A percentile compares a stretch with the other conserved stretches of the same genome.
phyloP scores from a whole-genome alignment of 495 filamentous ascomycete species.

The Geopyxis carbonaria region DNA sequence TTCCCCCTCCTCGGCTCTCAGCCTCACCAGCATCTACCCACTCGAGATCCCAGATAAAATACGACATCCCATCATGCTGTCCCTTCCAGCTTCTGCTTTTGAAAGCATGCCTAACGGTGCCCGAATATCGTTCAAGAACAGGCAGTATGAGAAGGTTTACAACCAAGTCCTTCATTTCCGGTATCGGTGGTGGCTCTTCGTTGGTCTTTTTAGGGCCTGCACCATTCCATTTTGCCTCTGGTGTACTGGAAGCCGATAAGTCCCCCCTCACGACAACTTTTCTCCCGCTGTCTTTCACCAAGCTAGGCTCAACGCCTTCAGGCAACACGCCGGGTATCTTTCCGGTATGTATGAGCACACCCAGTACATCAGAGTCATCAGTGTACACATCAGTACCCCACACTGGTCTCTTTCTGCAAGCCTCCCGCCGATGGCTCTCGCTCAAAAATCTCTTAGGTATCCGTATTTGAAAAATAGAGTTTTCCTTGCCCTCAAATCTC shows the following conservation, averaged over 20 bases:
- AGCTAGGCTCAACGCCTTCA: conserved; percentile 46
- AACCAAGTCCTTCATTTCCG: conserved; percentile 47
- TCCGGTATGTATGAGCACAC: conserved; percentile 81
- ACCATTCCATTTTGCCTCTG: conserved; percentile 13
- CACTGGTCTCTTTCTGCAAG: conserved; percentile 56
- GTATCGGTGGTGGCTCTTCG: conserved; percentile 18
- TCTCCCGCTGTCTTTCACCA: conserved; percentile 27
- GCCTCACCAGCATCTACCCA: conserved; percentile 65
- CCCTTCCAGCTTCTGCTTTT: conserved; percentile 57
- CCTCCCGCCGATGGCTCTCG: conserved; percentile 52
- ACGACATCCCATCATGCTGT: conserved; percentile 75
- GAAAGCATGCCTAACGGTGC: conserved; percentile 58
- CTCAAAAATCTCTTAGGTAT: conserved; percentile 65
- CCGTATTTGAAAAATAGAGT: conserved; percentile 77
- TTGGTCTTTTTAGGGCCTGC: conserved; percentile 17
- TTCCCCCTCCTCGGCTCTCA: conserved; percentile 45
- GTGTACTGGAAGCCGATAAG: conserved; percentile 9
- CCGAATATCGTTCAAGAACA: conserved; percentile 53
- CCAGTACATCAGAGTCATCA: conserved; percentile 86
- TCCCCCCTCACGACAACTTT: conserved; percentile 14
- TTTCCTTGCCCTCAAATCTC: conserved; percentile 63
- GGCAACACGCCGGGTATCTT: conserved; percentile 82
- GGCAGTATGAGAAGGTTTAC: conserved; percentile 74
- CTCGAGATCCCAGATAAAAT: conserved; percentile 56
- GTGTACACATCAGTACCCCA: conserved; percentile 94